Evolutionary conservation across 495 filamentous ascomycete genomes (phyloP).

Genomic region (Pyronema domesticum): DNA sequence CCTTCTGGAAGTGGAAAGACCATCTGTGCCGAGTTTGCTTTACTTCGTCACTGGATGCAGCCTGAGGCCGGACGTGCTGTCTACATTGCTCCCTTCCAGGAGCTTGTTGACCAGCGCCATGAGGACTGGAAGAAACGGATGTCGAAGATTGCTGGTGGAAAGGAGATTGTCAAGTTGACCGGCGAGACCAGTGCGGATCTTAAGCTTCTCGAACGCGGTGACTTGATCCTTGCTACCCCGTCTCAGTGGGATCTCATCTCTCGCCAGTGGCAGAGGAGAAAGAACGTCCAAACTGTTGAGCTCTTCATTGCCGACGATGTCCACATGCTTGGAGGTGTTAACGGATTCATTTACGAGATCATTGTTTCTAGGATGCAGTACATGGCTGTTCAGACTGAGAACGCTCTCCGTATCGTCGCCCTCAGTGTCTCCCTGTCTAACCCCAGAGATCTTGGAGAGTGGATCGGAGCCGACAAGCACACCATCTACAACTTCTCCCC

Average conservation of each 20-base stretch:
- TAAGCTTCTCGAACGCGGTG: conserved; percentile 69
- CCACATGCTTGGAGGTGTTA: conserved; percentile 81
- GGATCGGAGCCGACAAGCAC: conserved; percentile 98
- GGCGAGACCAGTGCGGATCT: conserved; percentile 87
- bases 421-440: conserved; percentile 87
- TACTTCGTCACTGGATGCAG: conserved; percentile 74
- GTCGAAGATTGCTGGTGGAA: conserved; percentile 54
- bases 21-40: conserved; percentile 82
- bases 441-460: conserved; percentile 85
- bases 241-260: conserved; percentile 91
- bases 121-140: conserved; percentile 74
- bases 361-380: conserved; percentile 96
- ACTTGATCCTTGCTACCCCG: conserved; percentile 85
- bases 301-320: conserved; percentile 93
- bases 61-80: conserved; percentile 60
- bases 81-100: conserved; percentile 92
- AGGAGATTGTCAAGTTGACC: conserved; percentile 82
- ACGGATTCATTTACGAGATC: conserved; percentile 84
- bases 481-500: conserved; percentile 98
- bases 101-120: conserved; percentile 63
- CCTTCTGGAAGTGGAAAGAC: conserved; percentile 93
- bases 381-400: conserved; percentile 74
- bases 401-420: conserved; percentile 70
- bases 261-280: conserved; percentile 84
- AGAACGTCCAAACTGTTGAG: conserved; percentile 80